Evolutionary conservation across 2,329 filamentous ascomycete species (phyloP), one percentile per base, ranked within the genome.

Genomic region (Aureobasidium namibiae): DNA sequence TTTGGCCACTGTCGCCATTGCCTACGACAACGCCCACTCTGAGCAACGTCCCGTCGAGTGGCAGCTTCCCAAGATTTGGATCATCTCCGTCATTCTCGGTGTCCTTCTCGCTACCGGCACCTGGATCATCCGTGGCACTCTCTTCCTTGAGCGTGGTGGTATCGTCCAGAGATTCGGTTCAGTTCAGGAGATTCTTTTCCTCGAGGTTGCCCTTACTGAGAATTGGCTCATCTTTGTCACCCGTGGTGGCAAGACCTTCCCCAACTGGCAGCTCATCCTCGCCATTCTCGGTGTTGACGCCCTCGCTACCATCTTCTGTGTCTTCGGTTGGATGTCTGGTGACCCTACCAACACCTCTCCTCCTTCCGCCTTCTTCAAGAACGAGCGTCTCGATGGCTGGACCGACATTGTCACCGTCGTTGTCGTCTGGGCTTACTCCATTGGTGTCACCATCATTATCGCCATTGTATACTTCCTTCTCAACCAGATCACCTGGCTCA

Each of bases 21-120:
- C 87, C 50, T 90, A 90, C 76, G 87, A 90, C 70, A 89, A 90
- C 71, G 87, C 87, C 48, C 84, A 89, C 76, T 89, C 84, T 67
- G 87, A 90, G 70, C 80, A 80, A 62, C 84, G 87, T 39, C 87
- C 87, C 14, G 87, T 90, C 67, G 87, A 90, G 73, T 90, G 87
- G 87, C 87, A 90, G 75, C 73, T 90, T 64, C 86, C 87, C 64
- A 90, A 90, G 80, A 90, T 90, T 70, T 90, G 87, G 87, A 80
- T 90, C 65, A 89, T 90, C 68, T 86, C 82, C 63, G 78, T 87
- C 65, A 76, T 87, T 61, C 81, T 90, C 53, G 87, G 87, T 72
- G 65, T 82, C 34, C 75, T 89, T 45, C 84, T 90, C 42, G 87
- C 87, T 59, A 69, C 82, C 45, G 87, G 78, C 62, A 90, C 87